phyloP scores from a whole-genome alignment of 2,329 filamentous ascomycete species.

The Aureobasidium melanogenum region DNA sequence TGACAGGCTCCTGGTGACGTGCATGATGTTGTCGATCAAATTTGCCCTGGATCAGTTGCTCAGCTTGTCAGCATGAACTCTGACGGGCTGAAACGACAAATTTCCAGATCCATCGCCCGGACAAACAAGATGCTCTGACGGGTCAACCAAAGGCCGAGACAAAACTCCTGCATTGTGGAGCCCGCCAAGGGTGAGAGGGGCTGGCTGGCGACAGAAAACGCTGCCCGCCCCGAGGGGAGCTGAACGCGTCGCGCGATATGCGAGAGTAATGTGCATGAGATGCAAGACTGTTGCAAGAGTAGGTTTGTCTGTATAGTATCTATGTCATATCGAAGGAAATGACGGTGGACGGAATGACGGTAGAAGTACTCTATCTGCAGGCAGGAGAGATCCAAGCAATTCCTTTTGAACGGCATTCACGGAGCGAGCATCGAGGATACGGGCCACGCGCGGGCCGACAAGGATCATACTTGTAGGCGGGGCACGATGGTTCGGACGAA shows the following conservation, averaged over 20 bases:
- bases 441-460: not conserved
- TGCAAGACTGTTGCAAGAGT: not conserved
- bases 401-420: not conserved
- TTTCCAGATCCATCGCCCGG: not conserved
- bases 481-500: not conserved
- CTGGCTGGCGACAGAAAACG: not conserved
- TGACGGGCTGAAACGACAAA: not conserved
- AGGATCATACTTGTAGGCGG: not conserved
- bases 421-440: not conserved
- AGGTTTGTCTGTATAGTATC: not conserved
- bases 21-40: not conserved
- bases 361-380: constrained; percentile 8
- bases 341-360: not conserved
- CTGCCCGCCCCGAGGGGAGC: not conserved
- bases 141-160: not conserved
- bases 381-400: not conserved
- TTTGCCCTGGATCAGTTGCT: not conserved
- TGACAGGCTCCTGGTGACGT: not conserved
- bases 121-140: not conserved
- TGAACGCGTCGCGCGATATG: not conserved
- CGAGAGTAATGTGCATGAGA: not conserved
- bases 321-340: constrained; percentile 6
- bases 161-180: not conserved
- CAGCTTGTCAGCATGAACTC: not conserved
- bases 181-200: not conserved